These are phyloP conservation scores for Naematelia aurantialba DNA, from an alignment of 768 basidiomycete genomes.

Conservation along the genomic window DNA sequence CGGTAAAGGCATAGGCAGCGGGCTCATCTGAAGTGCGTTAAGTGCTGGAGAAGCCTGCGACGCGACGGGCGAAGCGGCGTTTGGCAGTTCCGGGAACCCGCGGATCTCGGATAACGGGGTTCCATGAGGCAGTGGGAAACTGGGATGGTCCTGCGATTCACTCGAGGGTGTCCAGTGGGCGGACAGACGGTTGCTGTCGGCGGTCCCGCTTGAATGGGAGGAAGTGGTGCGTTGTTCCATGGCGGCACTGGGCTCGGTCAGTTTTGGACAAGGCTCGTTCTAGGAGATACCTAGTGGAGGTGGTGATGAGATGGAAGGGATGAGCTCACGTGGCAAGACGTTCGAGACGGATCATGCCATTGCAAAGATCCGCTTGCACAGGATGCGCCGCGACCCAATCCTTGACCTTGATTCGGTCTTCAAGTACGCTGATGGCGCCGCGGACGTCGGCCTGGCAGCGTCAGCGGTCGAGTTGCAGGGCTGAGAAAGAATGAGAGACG, in stretches of 20 bases:
- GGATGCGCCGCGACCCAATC: constrained; percentile 43
- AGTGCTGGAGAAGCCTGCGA: background rate
- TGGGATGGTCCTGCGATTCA: background rate
- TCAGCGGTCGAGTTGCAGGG: background rate
- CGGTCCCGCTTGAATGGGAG: background rate
- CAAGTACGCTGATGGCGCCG: constrained; percentile 39
- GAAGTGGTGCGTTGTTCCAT: background rate
- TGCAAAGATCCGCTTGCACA: constrained; percentile 44
- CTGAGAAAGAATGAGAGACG: too few relatives aligned
- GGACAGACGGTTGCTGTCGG: background rate
- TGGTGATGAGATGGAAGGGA: background rate
- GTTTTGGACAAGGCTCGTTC: background rate
- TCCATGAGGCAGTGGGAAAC: constrained; percentile 1
- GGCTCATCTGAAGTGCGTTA: background rate
- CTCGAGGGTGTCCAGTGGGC: background rate
- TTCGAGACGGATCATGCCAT: constrained; percentile 43
- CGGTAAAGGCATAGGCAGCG: background rate
- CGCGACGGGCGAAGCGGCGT: background rate
- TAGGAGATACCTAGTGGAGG: background rate
- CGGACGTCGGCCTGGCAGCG: constrained; percentile 37
- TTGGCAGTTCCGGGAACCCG: constrained; percentile 23
- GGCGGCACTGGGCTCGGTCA: background rate
- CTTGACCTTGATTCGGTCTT: constrained; percentile 31
- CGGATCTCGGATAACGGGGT: constrained; percentile 35
- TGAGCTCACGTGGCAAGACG: constrained; percentile 38